Conservation (phyloP, 495 filamentous ascomycete genomes). For the Cenococcum geophilum region DNA sequence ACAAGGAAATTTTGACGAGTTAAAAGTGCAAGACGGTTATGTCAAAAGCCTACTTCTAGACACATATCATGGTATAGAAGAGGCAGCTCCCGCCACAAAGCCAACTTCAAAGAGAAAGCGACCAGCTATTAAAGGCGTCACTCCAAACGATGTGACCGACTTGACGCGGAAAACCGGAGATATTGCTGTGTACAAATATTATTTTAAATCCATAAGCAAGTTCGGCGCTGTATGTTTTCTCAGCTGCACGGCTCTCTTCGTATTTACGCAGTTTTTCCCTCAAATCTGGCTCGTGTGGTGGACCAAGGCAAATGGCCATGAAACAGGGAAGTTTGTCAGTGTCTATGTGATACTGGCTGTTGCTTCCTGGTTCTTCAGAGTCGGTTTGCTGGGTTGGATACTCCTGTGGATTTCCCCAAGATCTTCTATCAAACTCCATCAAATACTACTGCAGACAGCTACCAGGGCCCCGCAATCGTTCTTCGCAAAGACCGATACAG, state of each 20-base stretch:
- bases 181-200: constrained; percentile 31
- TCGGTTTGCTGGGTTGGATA: constrained; percentile 37
- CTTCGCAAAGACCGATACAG: constrained; percentile 41
- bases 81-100: background rate
- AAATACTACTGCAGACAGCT: constrained; percentile 44
- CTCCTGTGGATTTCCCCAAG: constrained; percentile 51
- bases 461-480: constrained; percentile 33
- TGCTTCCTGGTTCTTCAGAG: constrained; percentile 36
- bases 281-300: constrained; percentile 7
- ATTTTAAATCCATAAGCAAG: constrained; percentile 27
- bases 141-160: background rate
- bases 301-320: constrained; percentile 4
- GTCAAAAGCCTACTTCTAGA: constrained; percentile 5
- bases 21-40: constrained; percentile 11
- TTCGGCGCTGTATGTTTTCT: constrained; percentile 30
- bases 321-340: constrained; percentile 44
- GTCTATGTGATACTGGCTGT: constrained; percentile 51
- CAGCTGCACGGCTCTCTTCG: constrained; percentile 34
- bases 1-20: constrained; percentile 19
- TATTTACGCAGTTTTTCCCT: constrained; percentile 25
- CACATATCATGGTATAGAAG: background rate
- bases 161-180: constrained; percentile 27
- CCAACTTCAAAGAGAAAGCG: constrained; percentile 1
- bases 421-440: constrained; percentile 48
- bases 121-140: constrained; percentile 6